Evolutionary conservation across 2,329 filamentous ascomycete genomes (phyloP), one percentile per base, ranked within the genome.

Genomic region (Aspergillus ochraceus): DNA sequence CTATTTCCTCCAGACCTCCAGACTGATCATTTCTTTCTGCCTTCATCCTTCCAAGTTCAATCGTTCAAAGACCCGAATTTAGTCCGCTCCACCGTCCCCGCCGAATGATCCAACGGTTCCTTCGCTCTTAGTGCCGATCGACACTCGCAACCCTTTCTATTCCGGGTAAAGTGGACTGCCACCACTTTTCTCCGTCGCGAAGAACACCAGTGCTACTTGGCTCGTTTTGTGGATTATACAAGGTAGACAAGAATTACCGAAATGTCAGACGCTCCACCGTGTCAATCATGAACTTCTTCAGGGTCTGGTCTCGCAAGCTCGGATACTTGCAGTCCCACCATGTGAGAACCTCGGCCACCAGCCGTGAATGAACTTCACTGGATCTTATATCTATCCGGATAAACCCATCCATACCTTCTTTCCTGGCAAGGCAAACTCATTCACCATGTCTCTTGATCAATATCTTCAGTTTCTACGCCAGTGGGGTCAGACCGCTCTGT

Each of bases 401-500:
- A n/a, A 17, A n/a, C 36, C 36, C 36, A 8, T n/a, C 36, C 36
- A 42, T 42, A 8, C 6, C 2, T n/a, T 8, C 17, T 6, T 42
- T 14, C 1, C 36, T 8, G 17, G 6, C 36, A 42, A 42, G 8
- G 12, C 36, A 42, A 42, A 5, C 32, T 26, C 24, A 24, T 26
- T 20, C 47, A 57, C 54, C 29, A 69, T 71, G 64, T 60, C 65
- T 30, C 55, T 63, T 55, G 53, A 61, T 9, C 55, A 57, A 24
- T 54, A 65, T 20, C 57, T 71, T 36, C 59, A 67, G 19, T 55
- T 71, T 19, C 20, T 69, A 39, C 65, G 64, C 14, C 64, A 72
- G 63, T 72, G 68, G 60, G 30, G 61, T 1, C 68, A 69, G 55
- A 62, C 63, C 17, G 65, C 66, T 8, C 49, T 73, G 14, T 59